Conservation (phyloP, 78 protist genomes). For the Isochrysis galbana region DNA sequence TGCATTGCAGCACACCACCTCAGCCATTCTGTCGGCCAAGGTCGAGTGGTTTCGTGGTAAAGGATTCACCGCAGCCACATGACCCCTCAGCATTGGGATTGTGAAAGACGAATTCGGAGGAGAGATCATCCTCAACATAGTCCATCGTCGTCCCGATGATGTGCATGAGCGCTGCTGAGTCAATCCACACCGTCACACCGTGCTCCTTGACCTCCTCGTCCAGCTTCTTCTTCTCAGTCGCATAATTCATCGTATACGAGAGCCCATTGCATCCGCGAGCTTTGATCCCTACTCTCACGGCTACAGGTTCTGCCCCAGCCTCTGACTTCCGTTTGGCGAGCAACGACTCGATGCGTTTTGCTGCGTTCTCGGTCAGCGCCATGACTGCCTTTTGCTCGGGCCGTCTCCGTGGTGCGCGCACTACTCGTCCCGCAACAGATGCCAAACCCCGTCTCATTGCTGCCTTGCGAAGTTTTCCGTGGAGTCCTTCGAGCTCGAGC, state of each 20-base stretch:
- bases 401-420: neutral
- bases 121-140: slow-evolving; percentile 71
- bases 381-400: neutral
- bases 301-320: neutral
- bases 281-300: neutral
- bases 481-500: no score
- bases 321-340: neutral
- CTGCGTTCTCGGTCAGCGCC: neutral
- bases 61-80: slow-evolving; percentile 92
- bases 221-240: slow-evolving; percentile 47
- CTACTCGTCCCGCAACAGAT: neutral
- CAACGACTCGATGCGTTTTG: neutral
- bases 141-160: slow-evolving; percentile 89
- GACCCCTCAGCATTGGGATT: slow-evolving; percentile 89
- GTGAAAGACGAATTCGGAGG: slow-evolving; percentile 78
- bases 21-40: neutral
- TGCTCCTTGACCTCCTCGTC: slow-evolving; percentile 69
- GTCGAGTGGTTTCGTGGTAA: slow-evolving; percentile 29
- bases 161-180: slow-evolving; percentile 79
- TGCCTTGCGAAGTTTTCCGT: no score
- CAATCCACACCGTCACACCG: slow-evolving; percentile 74
- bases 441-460: neutral
- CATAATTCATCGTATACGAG: slow-evolving; percentile 84
- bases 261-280: slow-evolving; percentile 78
- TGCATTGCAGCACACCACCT: no score